A percentile compares a stretch with the other conserved stretches of the same genome.
Evolutionary conservation across 2,329 filamentous ascomycete species (phyloP).

Genomic region (Monosporascus sp.): DNA sequence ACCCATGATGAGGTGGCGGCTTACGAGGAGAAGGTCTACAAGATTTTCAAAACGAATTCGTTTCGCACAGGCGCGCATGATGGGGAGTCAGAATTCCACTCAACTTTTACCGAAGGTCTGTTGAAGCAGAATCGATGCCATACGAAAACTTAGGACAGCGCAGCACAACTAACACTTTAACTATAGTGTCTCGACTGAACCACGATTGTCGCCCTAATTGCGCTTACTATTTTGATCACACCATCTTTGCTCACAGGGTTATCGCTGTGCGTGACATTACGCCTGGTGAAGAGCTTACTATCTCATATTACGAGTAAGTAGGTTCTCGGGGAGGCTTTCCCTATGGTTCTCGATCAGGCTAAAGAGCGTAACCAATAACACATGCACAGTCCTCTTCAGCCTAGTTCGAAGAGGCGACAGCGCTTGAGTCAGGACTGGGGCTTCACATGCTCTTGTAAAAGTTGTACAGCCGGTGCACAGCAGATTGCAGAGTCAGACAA

Average conservation of each 20-base stretch:
- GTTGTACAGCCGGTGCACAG: constrained; percentile 26
- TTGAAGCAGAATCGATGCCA: neutral
- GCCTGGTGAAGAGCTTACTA: constrained; percentile 36
- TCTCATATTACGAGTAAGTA: constrained; percentile 33
- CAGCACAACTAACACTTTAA: neutral
- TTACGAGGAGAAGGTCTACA: constrained; percentile 18
- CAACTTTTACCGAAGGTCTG: constrained; percentile 27
- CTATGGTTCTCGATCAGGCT: neutral
- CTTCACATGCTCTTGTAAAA: constrained; percentile 33
- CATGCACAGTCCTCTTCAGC: constrained; percentile 27
- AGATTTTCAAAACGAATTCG: constrained; percentile 28
- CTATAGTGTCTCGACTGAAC: constrained; percentile 33
- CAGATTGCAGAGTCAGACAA: constrained; percentile 27
- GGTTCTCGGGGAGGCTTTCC: neutral
- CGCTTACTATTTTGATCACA: constrained; percentile 32
- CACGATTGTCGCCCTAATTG: constrained; percentile 39
- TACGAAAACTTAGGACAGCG: too few species aligned
- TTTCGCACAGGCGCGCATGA: constrained; percentile 22
- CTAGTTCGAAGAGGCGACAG: constrained; percentile 23
- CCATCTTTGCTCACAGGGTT: constrained; percentile 31
- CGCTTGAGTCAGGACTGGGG: constrained; percentile 30
- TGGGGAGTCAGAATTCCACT: constrained; percentile 22
- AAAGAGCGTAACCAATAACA: neutral
- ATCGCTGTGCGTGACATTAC: constrained; percentile 32
- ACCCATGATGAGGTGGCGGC: constrained; percentile 13